Percentiles rank a stretch among this genome's conserved stretches.
phyloP scores from a whole-genome alignment of 257 asterid genomes.

The Solanum gracilifrons region DNA sequence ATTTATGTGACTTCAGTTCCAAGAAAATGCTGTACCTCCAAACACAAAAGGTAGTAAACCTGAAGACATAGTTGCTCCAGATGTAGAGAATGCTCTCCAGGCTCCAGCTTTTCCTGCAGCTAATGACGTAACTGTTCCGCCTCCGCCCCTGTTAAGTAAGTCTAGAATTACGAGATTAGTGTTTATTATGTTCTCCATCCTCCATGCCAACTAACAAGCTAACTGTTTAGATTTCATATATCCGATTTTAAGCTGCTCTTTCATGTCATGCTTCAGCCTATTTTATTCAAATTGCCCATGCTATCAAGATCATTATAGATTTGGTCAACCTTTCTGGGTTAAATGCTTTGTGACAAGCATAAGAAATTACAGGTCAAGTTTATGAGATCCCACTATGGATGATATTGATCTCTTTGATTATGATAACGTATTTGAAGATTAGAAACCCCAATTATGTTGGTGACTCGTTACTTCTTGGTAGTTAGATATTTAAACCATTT shows the following conservation, averaged over 20 bases:
- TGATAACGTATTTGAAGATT: not conserved
- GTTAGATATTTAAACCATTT: not conserved
- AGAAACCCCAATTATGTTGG: not conserved
- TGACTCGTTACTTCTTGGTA: not conserved
- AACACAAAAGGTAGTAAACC: conserved; percentile 9
- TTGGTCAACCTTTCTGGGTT: not conserved
- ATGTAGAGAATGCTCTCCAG: conserved; percentile 7
- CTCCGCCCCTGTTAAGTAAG: conserved; percentile 45
- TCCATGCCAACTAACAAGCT: not conserved
- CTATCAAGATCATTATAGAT: not conserved
- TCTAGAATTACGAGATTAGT: not conserved
- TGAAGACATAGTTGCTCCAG: conserved; percentile 12
- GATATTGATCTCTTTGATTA: not conserved
- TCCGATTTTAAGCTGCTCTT: not conserved
- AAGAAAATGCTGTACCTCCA: conserved; percentile 17
- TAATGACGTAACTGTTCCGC: conserved; percentile 31
- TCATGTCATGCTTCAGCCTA: not conserved
- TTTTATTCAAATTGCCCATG: not conserved
- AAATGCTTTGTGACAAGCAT: not conserved
- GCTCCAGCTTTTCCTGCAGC: conserved; percentile 4
- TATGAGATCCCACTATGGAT: not conserved
- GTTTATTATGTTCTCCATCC: not conserved
- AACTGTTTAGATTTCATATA: not conserved
- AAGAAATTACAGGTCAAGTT: not conserved
- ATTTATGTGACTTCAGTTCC: conserved; percentile 15